Base-by-base conservation (phyloP, 106 monocot genomes). In the Dactylorhiza incarnata region DNA sequence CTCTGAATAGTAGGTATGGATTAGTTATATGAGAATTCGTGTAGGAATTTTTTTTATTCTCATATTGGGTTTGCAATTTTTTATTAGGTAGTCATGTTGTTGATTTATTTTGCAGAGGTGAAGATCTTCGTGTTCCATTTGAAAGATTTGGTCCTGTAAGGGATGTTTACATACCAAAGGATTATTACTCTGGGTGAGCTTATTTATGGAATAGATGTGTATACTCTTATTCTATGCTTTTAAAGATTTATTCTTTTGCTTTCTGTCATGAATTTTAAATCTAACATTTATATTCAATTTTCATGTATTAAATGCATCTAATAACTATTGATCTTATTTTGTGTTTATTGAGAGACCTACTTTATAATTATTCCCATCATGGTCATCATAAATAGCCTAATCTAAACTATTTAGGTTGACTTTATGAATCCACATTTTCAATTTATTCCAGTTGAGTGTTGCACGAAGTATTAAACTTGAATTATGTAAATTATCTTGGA, bases 161-260 rank as follows among this genome's bases (percentile, higher is more conserved):
- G 67, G 91, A 91, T 84, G 88, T 91, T 45, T 91, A 91, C 68
- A 44, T 91, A 67, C 91, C 88, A 75, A 88, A 82, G 75, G 86
- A 91, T 52, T 91, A 91, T 45, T 84, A 91, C 74, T 77, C 82
- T 22, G 88, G 91, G 91, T 91, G 55, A 81, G 83, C 26, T 65
- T 65, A 25, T 4, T 25, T 65, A 29, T 29, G 2, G 13, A 65
- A 65, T 65, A 20, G 26, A 11, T 29, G 2, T 58, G 22, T 29
- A 25, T 29, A 29, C 29, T 29, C 29, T 29, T 29, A 29, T 29
- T 29, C 29, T 29, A 29, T 29, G 29, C 29, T 29, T 29, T 29
- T 29, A 29, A 29, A 29, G 29, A 29, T 29, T 29, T 29, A 29
- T 29, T 29, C 29, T 29, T 29, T 29, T 29, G 29, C 29, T 25